These are phyloP conservation scores for Russula sp. DNA, from an alignment of 768 basidiomycete genomes.

Conservation along the genomic window DNA sequence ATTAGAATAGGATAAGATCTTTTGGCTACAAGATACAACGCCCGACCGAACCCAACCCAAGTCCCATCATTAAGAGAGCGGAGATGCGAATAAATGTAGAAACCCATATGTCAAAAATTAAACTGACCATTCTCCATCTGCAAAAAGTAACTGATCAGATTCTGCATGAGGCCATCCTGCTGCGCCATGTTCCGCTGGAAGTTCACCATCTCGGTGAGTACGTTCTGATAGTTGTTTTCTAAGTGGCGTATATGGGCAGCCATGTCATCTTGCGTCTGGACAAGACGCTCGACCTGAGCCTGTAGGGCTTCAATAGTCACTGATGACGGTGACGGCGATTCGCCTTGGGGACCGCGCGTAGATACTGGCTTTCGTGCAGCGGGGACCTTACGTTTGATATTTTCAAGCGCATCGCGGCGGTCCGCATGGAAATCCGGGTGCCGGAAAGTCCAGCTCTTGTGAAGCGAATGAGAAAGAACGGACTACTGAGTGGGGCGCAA, in stretches of 20 bases:
- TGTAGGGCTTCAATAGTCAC: conserved; percentile 37
- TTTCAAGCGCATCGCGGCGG: conserved; percentile 51
- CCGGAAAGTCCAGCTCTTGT: conserved; percentile 45
- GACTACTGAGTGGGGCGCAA: conserved; percentile 29
- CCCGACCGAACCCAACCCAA: conserved; percentile 1
- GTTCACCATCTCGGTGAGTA: conserved; percentile 64
- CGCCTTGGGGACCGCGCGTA: conserved; percentile 22
- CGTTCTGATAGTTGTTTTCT: conserved; percentile 59
- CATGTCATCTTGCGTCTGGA: conserved; percentile 46
- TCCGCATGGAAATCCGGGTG: conserved; percentile 49
- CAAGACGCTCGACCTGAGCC: conserved; percentile 44
- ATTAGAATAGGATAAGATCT: conserved; percentile 28
- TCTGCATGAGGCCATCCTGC: conserved; percentile 81
- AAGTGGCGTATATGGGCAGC: conserved; percentile 49
- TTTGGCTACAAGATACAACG: conserved; percentile 16
- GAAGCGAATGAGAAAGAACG: conserved; percentile 3
- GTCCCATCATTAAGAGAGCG: conserved; percentile 11
- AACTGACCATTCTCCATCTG: conserved; percentile 56
- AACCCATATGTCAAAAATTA: conserved; percentile 25
- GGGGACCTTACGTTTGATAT: conserved; percentile 58
- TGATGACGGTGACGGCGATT: conserved; percentile 29
- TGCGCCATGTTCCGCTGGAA: conserved; percentile 73
- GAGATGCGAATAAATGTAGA: conserved; percentile 1
- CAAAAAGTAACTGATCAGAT: conserved; percentile 74
- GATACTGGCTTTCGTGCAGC: conserved; percentile 32